Base-by-base conservation (phyloP, 1,284 basidiomycete species). In the Vanrija pseudolonga region DNA sequence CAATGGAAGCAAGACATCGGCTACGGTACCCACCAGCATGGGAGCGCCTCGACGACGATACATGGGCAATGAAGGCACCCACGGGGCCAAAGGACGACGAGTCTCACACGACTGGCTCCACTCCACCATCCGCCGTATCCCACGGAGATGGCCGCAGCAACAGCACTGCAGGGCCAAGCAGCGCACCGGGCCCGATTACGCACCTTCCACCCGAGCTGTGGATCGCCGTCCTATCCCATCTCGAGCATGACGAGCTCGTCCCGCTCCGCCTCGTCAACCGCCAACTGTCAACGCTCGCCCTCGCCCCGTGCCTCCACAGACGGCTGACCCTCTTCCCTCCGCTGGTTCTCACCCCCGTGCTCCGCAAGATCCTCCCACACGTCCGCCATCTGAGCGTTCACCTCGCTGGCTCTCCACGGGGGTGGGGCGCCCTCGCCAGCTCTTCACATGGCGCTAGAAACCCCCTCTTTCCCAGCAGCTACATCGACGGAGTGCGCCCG, bases 131-230 rank as follows among this genome's bases (percentile, higher is more conserved):
- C 7, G 11, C 32, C 1, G 2, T 15, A 32, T 32, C 32, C 4
- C 14, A 9, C 32, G 11, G 40, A 28, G 12, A 24, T 15, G n/a
- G 4, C 45, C 15, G 46, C 46, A n/a, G n/a, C n/a, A n/a, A n/a
- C n/a, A n/a, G n/a, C 32, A 18, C 38, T 4, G 23, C 32, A 4
- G 26, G 24, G 24, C 24, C 24, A 26, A 26, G 3, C 26, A 26
- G 26, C 32, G 4, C 32, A 9, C 32, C 32, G 5, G 32, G 55
- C n/a, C 61, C 64, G 4, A 45, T 48, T 42, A 62, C 18, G n/a
- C 24, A 3, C 36, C 48, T 72, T 1, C 70, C 70, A 0, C 61
- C 67, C 46, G 71, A 73, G 37, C 42, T 73, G 6, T 50, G 60
- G 44, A 49, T 71, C 8, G 41, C 52, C 4, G 57, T 70, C 20